Evolutionary conservation across 352 stramenopile species (phyloP).

Genomic region (Phytophthora constricta): DNA sequence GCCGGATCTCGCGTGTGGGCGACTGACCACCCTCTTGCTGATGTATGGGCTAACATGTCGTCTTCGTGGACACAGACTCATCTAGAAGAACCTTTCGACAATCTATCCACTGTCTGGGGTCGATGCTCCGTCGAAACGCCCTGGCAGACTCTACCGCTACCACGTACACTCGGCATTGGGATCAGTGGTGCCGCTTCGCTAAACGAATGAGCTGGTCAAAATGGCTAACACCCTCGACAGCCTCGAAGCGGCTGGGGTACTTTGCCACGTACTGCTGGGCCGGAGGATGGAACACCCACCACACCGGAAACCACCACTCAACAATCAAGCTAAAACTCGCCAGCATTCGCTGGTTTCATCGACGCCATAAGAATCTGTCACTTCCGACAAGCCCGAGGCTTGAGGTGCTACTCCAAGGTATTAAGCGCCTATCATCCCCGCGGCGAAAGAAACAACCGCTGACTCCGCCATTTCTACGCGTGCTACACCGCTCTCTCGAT

Average conservation of each 20-base stretch:
- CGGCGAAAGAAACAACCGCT: slow-evolving; percentile 14
- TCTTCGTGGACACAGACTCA: slow-evolving; percentile 13
- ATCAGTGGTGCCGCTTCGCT: slow-evolving; percentile 24
- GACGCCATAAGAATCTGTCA: neutral
- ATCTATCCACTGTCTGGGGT: slow-evolving; percentile 28
- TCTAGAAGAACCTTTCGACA: slow-evolving; percentile 10
- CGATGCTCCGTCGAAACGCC: slow-evolving; percentile 9
- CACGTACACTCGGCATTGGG: slow-evolving; percentile 14
- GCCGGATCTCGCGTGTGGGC: slow-evolving; percentile 22
- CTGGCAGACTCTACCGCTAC: slow-evolving; percentile 21
- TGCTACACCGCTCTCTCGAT: slow-evolving; percentile 13
- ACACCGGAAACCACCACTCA: slow-evolving; percentile 1
- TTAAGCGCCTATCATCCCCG: slow-evolving; percentile 4
- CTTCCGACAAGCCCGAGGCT: slow-evolving; percentile 1
- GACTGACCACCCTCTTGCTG: neutral
- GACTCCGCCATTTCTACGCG: slow-evolving; percentile 11
- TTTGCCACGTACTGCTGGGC: neutral
- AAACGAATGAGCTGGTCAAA: slow-evolving; percentile 16
- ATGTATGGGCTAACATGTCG: slow-evolving; percentile 14
- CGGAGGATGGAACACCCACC: neutral
- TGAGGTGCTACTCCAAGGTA: slow-evolving; percentile 3
- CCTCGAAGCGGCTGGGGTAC: neutral
- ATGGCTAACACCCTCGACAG: slow-evolving; percentile 4
- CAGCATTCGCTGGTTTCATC: slow-evolving; percentile 10
- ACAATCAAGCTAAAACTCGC: slow-evolving; percentile 7